A percentile compares a stretch with the other conserved stretches of the same genome.
These are phyloP conservation scores for Bullera alba DNA, from an alignment of 768 basidiomycete genomes.

Conservation along the genomic window DNA sequence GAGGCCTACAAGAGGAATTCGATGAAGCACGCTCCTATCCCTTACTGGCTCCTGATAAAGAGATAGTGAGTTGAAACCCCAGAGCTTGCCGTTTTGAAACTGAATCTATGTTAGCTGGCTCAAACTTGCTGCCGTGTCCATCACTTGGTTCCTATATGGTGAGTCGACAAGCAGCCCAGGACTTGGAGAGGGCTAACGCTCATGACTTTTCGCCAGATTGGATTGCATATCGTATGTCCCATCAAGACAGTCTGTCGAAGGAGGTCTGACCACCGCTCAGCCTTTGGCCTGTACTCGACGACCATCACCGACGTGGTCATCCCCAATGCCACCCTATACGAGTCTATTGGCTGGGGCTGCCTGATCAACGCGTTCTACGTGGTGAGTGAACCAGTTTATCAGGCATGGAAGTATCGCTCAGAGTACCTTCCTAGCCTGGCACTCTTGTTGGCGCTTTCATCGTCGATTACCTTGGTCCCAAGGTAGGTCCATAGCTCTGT, in stretches of 20 bases:
- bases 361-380: slow-evolving; percentile 69
- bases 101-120: slow-evolving; percentile 51
- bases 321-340: slow-evolving; percentile 51
- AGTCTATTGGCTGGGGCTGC: slow-evolving; percentile 75
- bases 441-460: slow-evolving; percentile 45
- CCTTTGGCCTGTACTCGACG: slow-evolving; percentile 72
- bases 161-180: no score
- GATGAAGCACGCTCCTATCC: slow-evolving; percentile 67
- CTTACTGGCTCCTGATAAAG: slow-evolving; percentile 63
- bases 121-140: slow-evolving; percentile 63
- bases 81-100: not conserved
- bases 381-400: slow-evolving; percentile 8
- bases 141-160: slow-evolving; percentile 57
- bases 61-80: slow-evolving; percentile 52
- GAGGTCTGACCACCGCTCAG: not conserved
- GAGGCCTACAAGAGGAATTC: slow-evolving; percentile 65
- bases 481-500: no score
- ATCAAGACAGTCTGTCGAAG: not conserved
- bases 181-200: no score
- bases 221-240: slow-evolving; percentile 27
- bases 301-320: slow-evolving; percentile 62
- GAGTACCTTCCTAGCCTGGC: slow-evolving; percentile 49
- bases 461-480: slow-evolving; percentile 45
- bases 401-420: not conserved
- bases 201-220: slow-evolving; percentile 14